phyloP scores from a whole-genome alignment of 768 basidiomycete genomes.

The Tricholoma sp. region DNA sequence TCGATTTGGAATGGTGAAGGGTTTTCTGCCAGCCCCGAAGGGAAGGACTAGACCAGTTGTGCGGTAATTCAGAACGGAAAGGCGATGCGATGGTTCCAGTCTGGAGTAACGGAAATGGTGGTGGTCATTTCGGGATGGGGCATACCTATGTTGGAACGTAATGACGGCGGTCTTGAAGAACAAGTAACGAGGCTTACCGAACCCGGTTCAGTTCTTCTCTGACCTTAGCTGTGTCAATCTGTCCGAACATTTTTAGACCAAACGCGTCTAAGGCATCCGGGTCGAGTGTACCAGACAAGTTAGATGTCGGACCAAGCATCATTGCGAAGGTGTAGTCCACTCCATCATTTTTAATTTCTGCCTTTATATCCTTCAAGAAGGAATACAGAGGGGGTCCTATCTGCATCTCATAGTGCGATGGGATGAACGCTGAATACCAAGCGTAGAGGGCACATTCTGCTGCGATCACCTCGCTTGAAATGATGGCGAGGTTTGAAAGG shows the following conservation, averaged over 20 bases:
- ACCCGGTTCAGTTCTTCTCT: neutral
- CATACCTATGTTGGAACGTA: conserved; percentile 5
- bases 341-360: neutral
- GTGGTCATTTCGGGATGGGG: conserved; percentile 31
- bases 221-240: neutral
- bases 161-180: neutral
- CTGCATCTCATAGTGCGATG: neutral
- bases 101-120: conserved; percentile 32
- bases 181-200: neutral
- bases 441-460: neutral
- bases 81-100: conserved; percentile 38
- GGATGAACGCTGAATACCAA: conserved; percentile 2
- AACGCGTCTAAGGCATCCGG: neutral
- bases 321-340: neutral
- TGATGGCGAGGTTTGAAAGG: neutral
- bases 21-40: conserved; percentile 35
- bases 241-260: neutral
- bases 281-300: neutral
- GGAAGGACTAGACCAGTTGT: conserved; percentile 40
- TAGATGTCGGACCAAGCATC: neutral
- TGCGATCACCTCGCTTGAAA: neutral
- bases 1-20: conserved; percentile 35
- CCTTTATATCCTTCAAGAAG: neutral
- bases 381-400: neutral
- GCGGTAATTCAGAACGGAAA: conserved; percentile 34